Evolutionary conservation across 2,329 filamentous ascomycete genomes (phyloP).

Genomic region (Laburnicola sp.): DNA sequence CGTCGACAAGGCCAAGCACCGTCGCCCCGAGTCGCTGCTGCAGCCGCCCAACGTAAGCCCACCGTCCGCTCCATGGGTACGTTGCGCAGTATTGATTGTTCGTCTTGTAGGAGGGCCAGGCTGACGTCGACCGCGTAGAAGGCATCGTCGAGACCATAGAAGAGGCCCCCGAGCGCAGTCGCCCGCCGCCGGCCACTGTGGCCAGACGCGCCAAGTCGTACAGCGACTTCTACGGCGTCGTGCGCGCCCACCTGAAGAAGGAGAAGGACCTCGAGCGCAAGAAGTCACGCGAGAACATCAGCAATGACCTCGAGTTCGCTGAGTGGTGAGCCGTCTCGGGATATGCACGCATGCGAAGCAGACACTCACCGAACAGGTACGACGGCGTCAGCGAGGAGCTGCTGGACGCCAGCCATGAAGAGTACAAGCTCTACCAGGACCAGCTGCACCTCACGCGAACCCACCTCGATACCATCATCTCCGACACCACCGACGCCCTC

Average conservation of each 20-base stretch:
- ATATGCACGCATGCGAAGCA: neutral
- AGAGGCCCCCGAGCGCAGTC: slow-evolving; percentile 57
- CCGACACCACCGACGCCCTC: slow-evolving; percentile 75
- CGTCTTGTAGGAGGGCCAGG: slow-evolving; percentile 56
- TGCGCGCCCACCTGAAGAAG: slow-evolving; percentile 60
- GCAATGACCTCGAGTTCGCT: slow-evolving; percentile 63
- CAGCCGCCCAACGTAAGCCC: slow-evolving; percentile 55
- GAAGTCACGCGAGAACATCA: slow-evolving; percentile 49
- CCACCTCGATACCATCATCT: slow-evolving; percentile 77
- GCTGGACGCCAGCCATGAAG: slow-evolving; percentile 78
- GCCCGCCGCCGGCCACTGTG: slow-evolving; percentile 68
- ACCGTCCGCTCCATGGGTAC: slow-evolving; percentile 39
- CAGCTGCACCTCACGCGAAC: slow-evolving; percentile 79
- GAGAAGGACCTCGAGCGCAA: slow-evolving; percentile 48
- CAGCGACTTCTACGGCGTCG: slow-evolving; percentile 72
- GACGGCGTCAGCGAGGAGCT: slow-evolving; percentile 65
- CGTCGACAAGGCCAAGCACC: slow-evolving; percentile 57
- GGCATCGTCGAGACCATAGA: slow-evolving; percentile 63
- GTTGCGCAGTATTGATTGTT: slow-evolving; percentile 47
- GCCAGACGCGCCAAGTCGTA: slow-evolving; percentile 73
- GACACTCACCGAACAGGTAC: slow-evolving; percentile 42
- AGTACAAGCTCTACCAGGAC: slow-evolving; percentile 80
- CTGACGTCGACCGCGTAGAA: slow-evolving; percentile 57
- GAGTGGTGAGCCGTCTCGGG: slow-evolving; percentile 46
- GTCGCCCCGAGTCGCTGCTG: slow-evolving; percentile 70